These are phyloP conservation scores for Cryptosporidium xiaoi DNA, from an alignment of 169 alveolate genomes.

Conservation along the genomic window DNA sequence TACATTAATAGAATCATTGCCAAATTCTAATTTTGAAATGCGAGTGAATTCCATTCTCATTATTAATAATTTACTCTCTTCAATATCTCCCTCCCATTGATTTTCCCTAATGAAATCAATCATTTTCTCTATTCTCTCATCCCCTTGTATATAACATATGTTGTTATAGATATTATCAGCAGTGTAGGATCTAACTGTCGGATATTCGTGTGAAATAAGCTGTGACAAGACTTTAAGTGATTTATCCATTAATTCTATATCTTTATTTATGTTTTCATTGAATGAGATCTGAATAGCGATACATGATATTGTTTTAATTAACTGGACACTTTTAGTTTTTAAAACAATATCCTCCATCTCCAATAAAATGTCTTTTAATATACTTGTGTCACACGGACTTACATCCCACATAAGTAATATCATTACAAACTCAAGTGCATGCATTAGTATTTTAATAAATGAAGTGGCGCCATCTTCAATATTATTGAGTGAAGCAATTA, in stretches of 20 bases:
- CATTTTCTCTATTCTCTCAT: constrained; percentile 7
- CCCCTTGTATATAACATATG: constrained; percentile 27
- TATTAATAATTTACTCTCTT: neutral
- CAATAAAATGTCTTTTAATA: constrained; percentile 6
- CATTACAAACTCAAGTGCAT: constrained; percentile 26
- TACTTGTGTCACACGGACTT: constrained; percentile 5
- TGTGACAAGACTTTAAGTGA: constrained; percentile 2
- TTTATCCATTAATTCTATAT: neutral
- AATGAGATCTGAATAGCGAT: constrained; percentile 15
- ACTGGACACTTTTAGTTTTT: constrained; percentile 2
- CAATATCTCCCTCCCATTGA: constrained; percentile 3
- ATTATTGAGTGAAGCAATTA: neutral
- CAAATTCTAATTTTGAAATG: neutral
- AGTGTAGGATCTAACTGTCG: constrained; percentile 41
- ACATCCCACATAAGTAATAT: constrained; percentile 29
- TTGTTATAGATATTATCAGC: constrained; percentile 57
- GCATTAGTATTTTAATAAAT: constrained; percentile 9
- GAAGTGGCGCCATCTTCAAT: neutral
- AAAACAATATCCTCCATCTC: neutral
- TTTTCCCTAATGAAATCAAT: constrained; percentile 27
- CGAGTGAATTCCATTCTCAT: constrained; percentile 1
- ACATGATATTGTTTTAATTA: constrained; percentile 26
- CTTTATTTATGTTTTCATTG: neutral
- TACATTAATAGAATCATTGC: no score
- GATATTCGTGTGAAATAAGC: constrained; percentile 54